Evolutionary conservation across 805 yeast genomes (phyloP).

Genomic region (Candida vaughaniae): DNA sequence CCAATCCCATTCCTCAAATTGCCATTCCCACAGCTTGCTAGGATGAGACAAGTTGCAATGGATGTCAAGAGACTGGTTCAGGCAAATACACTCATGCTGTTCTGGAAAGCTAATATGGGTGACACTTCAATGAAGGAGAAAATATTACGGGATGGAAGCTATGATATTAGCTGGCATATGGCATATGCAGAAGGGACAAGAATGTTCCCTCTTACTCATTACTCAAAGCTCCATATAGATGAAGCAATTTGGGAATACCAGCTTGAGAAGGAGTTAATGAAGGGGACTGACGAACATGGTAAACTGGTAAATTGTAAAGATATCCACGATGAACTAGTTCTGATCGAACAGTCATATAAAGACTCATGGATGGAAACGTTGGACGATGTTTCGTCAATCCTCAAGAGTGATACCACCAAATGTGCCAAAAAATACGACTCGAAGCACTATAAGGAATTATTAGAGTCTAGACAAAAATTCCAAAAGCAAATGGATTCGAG

Average conservation of each 20-base stretch:
- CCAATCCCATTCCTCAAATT: conserved; percentile 26
- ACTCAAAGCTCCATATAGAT: conserved; percentile 22
- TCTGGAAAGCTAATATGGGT: conserved; percentile 24
- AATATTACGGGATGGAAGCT: conserved; percentile 26
- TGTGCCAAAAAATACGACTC: conserved; percentile 17
- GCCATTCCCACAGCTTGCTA: conserved; percentile 21
- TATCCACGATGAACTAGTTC: neutral
- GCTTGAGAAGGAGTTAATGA: conserved; percentile 8
- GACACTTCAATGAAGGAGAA: conserved; percentile 10
- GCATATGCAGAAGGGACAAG: conserved; percentile 6
- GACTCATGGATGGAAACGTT: conserved; percentile 13
- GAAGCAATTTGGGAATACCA: conserved; percentile 38
- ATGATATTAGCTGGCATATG: conserved; percentile 20
- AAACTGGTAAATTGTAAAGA: neutral
- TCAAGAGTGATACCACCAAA: conserved; percentile 14
- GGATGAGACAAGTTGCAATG: conserved; percentile 26
- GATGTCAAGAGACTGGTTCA: conserved; percentile 31
- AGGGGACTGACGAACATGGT: conserved; percentile 6
- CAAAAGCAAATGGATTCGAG: conserved; percentile 18
- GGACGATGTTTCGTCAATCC: conserved; percentile 5
- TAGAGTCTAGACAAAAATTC: conserved; percentile 12
- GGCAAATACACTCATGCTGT: conserved; percentile 19
- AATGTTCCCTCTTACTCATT: conserved; percentile 28
- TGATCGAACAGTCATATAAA: conserved; percentile 2
- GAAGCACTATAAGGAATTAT: conserved; percentile 2